Evolutionary conservation across 306 rosid species (phyloP).

Genomic region (Ormosia emarginata): DNA sequence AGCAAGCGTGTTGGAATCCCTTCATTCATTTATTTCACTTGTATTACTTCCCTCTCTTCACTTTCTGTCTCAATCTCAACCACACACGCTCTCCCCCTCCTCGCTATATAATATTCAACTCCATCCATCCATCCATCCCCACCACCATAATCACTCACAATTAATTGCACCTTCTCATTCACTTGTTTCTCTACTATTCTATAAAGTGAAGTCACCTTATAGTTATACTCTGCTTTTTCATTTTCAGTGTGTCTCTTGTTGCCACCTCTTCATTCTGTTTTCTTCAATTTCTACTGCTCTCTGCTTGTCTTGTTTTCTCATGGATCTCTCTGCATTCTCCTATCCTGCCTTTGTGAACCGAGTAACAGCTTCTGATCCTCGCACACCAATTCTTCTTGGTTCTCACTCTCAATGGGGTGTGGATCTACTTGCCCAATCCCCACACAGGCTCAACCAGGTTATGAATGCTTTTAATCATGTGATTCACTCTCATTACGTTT

Average conservation of each 20-base stretch:
- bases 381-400: slow-evolving; percentile 9
- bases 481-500: slow-evolving; percentile 9
- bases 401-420: slow-evolving; percentile 39
- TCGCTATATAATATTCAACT: too few relatives aligned
- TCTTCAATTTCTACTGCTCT: not conserved
- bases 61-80: not conserved
- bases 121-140: not conserved
- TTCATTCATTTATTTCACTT: not conserved
- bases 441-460: slow-evolving; percentile 52
- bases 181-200: not conserved
- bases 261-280: not conserved
- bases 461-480: not conserved
- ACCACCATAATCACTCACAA: not conserved
- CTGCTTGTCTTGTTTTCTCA: slow-evolving; percentile 5
- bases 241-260: not conserved
- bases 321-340: slow-evolving; percentile 73
- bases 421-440: slow-evolving; percentile 37
- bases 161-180: not conserved
- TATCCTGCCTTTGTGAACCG: slow-evolving; percentile 41
- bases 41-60: not conserved
- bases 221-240: too few relatives aligned
- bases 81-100: slow-evolving; percentile 13
- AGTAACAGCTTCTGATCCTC: slow-evolving; percentile 27
- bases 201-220: not conserved
- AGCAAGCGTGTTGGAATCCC: not conserved